phyloP scores from a whole-genome alignment of 2,329 filamentous ascomycete genomes.

The Penicillium hesseltinei region DNA sequence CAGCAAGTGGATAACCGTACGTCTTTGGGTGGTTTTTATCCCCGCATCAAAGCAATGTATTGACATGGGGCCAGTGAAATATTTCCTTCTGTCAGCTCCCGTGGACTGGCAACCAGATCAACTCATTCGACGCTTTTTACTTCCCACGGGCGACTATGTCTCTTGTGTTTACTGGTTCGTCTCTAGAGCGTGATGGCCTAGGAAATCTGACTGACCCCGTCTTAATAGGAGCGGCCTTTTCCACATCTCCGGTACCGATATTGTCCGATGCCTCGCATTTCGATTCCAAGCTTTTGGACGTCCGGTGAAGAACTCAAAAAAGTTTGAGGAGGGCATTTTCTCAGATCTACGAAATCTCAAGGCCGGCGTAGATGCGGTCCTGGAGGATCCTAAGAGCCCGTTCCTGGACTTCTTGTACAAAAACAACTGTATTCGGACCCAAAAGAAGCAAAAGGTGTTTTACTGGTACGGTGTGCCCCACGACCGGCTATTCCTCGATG shows the following conservation, averaged over 20 bases:
- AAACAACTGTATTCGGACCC: conserved; percentile 99
- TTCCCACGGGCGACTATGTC: conserved; percentile 97
- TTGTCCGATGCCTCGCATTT: conserved; percentile 96
- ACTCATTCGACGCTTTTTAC: conserved; percentile 90
- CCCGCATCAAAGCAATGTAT: conserved; percentile 5
- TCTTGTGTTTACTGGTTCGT: conserved; percentile 89
- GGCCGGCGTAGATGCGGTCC: conserved; percentile 93
- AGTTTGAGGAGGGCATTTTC: conserved; percentile 99
- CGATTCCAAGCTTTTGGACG: conserved; percentile 97
- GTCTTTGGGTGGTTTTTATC: conserved; percentile 38
- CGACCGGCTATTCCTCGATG: conserved; percentile 94
- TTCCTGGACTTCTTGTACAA: conserved; percentile 99
- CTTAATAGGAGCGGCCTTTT: conserved; percentile 85
- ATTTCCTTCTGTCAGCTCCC: conserved; percentile 97
- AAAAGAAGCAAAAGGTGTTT: conserved; percentile 99
- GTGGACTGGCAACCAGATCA: conserved; percentile 97
- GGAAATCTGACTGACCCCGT: conserved; percentile 14
- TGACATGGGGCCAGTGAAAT: conserved; percentile 70
- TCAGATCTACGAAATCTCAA: conserved; percentile 97
- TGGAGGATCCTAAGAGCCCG: conserved; percentile 97
- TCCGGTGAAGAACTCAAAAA: conserved; percentile 98
- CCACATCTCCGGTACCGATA: conserved; percentile 98
- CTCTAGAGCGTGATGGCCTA: conserved; percentile 5
- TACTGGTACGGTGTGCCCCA: conserved; percentile 99
- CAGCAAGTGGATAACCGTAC: conserved; percentile 97